Evolutionary conservation across 768 basidiomycete genomes (phyloP), one percentile per base, ranked within the genome.

Genomic region (Tulasnella sp.): DNA sequence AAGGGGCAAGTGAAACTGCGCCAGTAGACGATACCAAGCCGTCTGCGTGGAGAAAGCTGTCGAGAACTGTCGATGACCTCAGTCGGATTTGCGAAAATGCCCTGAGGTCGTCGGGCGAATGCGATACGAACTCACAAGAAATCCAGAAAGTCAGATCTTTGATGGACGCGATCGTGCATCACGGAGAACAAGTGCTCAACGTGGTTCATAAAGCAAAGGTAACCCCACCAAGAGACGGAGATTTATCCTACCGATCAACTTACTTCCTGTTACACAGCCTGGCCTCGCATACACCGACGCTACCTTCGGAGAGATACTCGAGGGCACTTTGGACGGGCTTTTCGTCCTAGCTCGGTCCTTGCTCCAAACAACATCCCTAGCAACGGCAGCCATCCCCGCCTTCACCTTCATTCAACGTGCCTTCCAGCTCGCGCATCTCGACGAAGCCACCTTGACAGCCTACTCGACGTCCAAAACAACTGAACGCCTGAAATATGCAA

Each of bases 401-500:
- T 56, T 41, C 24, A 29, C 21, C n/a, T 19, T 41, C 19, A 22
- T 56, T n/a, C 42, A 56, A 43, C 54, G 41, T 10, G 41, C 54
- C 1, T 41, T 44, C 4, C 38, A 4, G 24, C 7, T 56, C 21
- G 54, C 54, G 3, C 41, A 42, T 12, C 7, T 56, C 12, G 21
- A 30, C 22, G 54, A 56, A 8, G 21, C 54, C 11, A 11, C 34
- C 4, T 7, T 29, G 25, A 49, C 24, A 34, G 45, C 12, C 53
- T 61, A n/a, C 34, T 22, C 24, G 12, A 17, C 19, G 21, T 34
- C 24, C 7, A 42, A 11, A 5, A 27, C 31, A 7, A 31, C 24
- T 2, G 11, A n/a, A 48, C 43, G 34, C 19, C 15, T 45, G 7
- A 65, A 66, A 17, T 24, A 56, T 19, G 62, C 65, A 30, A 69